Base-by-base conservation (phyloP, 257 asterid genomes). In the Rauvolfia tetraphylla region DNA sequence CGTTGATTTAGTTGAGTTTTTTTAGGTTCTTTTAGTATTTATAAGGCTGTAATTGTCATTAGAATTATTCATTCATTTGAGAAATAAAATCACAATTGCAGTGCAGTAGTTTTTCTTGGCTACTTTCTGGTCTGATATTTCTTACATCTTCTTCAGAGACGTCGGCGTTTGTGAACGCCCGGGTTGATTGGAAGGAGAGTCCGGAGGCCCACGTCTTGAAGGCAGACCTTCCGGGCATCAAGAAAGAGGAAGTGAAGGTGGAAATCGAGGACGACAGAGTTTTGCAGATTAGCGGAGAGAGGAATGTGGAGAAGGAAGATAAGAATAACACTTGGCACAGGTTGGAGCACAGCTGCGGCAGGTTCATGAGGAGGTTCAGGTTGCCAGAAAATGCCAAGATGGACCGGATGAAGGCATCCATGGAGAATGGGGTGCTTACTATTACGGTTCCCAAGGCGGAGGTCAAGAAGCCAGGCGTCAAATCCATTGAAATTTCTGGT, bases 161-260 rank as follows among this genome's bases (percentile, higher is more conserved):
- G 14, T 54, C 80, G 61, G 18, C 70, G 20, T 53, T 77, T 20
- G 71, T 11, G 0, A 68, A 69, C 49, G 23, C 71, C 1, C 75
- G 80, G 31, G 75, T 77, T 4, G 80, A 77, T 34, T 77, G 80
- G 80, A 77, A 77, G 61, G 80, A 77, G 75, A 77, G 75, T 29
- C 75, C 80, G 3, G 75, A 68, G 18, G 71, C 75, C 0, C 80
- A 77, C 61, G 80, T 77, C 18, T 77, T 77, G 62, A 77, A 69
- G 58, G 80, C 71, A 7, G 80, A 77, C 1, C 71, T 77, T 4
- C 80, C 80, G 33, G 80, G 80, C 15, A 56, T 76, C n/a, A 76
- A 56, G 70, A 68, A 76, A 49, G 80, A 76, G 68, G 80, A 76
- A 33, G 80, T 65, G 56, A 76, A 68, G 39, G 80, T 76, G 18